A percentile compares a stretch with the other conserved stretches of the same genome.
These are phyloP conservation scores for Linnemannia zychae DNA, from an alignment of 192 early-diverging fungal genomes.

Conservation along the genomic window DNA sequence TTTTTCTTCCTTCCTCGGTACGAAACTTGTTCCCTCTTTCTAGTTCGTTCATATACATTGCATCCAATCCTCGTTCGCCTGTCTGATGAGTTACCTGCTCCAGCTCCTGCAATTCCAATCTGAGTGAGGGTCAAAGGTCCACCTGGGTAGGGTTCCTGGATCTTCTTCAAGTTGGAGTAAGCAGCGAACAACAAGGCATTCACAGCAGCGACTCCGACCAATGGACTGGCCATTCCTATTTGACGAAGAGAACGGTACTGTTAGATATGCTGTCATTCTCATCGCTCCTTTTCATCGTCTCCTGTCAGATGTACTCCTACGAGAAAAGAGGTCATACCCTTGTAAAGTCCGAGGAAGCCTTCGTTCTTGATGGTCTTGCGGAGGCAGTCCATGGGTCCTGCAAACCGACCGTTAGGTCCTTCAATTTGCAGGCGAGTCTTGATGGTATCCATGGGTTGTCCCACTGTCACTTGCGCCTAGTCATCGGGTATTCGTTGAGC, in stretches of 20 bases:
- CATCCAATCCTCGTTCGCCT: not conserved
- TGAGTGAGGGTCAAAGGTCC: constrained; percentile 73
- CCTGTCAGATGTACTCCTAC: not conserved
- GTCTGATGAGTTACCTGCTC: constrained; percentile 69
- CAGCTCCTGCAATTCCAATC: constrained; percentile 89
- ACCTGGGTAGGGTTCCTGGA: constrained; percentile 63
- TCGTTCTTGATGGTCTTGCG: constrained; percentile 87
- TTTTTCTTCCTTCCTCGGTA: not conserved
- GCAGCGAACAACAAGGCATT: constrained; percentile 90
- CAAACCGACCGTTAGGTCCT: constrained; percentile 64
- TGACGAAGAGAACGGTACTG: not conserved
- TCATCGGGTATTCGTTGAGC: not conserved
- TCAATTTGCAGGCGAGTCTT: constrained; percentile 86
- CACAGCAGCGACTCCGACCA: constrained; percentile 86
- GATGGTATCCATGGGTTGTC: constrained; percentile 90
- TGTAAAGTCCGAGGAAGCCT: constrained; percentile 81
- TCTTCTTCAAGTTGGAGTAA: constrained; percentile 74
- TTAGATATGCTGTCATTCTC: not conserved
- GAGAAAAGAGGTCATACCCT: constrained; percentile 61
- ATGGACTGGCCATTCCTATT: constrained; percentile 82
- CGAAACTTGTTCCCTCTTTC: not conserved
- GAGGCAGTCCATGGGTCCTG: constrained; percentile 86
- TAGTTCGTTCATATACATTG: not conserved
- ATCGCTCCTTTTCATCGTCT: not conserved
- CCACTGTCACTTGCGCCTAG: constrained; percentile 63